Base-by-base conservation (phyloP, 140 eudicot species). In the Senecio squalidus region DNA sequence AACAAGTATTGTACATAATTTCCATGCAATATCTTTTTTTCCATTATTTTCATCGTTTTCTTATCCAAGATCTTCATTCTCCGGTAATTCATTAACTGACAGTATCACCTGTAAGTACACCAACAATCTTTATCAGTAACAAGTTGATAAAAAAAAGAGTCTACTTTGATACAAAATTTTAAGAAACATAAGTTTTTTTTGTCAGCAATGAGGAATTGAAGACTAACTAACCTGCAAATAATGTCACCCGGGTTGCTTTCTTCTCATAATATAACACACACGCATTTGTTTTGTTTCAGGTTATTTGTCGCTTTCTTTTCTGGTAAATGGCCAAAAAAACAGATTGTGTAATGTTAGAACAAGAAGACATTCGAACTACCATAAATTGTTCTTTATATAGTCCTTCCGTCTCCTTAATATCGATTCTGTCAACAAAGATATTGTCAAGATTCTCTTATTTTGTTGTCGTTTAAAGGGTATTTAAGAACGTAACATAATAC, bases 281-380 rank as follows among this genome's bases (percentile, higher is more conserved):
- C 75, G 30, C 96, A 88, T 69, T 76, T 88, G 77, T 68, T 84
- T 66, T 84, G 94, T 67, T 80, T 79, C 25, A 71, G 76, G 61
- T 76, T 74, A 41, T 67, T 74, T 31, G 76, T 23, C 21, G 47
- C 60, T 76, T 88, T 88, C 84, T 78, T 88, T 51, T 78, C 96
- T 88, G 96, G 65, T 64, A 58, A 55, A 67, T 25, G 25, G 17
- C 53, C 60, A 58, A 68, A 25, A 62, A 41, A 43, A 14, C 34
- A 25, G 18, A 18, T 21, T 34, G 36, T 18, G 49, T 47, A n/a
- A 54, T 8, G 45, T 30, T 30, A 75, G 22, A 17, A 46, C 24
- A 58, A 53, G 17, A 36, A 9, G n/a, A 20, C 13, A 54, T 21
- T 25, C 22, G 41, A 73, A 30, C 56, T 30, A 43, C n/a, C 38